Evolutionary conservation across 2,329 filamentous ascomycete species (phyloP), one percentile per base, ranked within the genome.

Genomic region (Alternaria triticimaculans): DNA sequence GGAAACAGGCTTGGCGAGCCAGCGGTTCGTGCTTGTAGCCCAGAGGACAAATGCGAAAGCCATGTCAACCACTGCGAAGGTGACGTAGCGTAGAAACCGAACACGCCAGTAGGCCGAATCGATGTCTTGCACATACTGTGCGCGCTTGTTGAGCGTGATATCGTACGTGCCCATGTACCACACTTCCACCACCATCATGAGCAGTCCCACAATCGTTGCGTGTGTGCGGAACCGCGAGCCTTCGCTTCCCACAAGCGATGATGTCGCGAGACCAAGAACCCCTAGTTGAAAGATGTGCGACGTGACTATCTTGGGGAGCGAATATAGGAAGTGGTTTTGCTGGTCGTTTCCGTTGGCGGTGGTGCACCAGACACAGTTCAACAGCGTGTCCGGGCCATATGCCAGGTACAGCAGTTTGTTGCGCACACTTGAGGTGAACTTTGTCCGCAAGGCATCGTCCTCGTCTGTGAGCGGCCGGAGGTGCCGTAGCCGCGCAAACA

Each of bases 231-330:
- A 97, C 58, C 87, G 82, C 14, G 84, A 82, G 5, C 88, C 90
- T 62, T 90, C 86, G 41, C 82, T 80, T 21, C 91, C 92, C 0
- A 88, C 86, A 55, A 95, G 76, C 3, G 87, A 83, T 0, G 92
- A 93, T 0, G 95, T 98, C 1, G 88, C 89, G 48, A 93, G 72
- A 5, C 92, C 92, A 18, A 97, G 81, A 50, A 90, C 80, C 58
- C 88, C 80, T 55, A 97, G 85, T 81, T 97, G 96, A 51, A 89
- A 76, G 9, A 98, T 82, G 80, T 99, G 95, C n/a, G 92, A 91
- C 14, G 88, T 84, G 2, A 94, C 73, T 8, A 97, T 82, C 25
- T 88, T 84, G 0, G 95, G 92, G 0, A 96, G 81, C 14, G 92
- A 90, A 81, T 97, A 98, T 77, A 92, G 87, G 53, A 97, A 86